These are phyloP conservation scores for Stachybotrys chlorohalonatus DNA, from an alignment of 2,329 filamentous ascomycete genomes.

Conservation along the genomic window DNA sequence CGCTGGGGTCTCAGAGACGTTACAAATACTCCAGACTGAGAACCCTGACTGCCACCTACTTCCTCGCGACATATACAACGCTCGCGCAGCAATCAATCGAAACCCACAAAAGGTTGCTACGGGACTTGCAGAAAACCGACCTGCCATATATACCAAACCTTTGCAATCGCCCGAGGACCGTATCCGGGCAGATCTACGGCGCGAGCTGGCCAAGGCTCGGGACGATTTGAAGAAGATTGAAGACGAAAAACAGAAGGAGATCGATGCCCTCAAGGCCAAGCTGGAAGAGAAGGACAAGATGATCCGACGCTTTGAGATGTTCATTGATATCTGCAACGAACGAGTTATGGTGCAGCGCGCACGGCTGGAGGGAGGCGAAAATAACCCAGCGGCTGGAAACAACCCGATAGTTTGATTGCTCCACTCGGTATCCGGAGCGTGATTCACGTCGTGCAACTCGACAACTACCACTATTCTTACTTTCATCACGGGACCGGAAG, in stretches of 20 bases:
- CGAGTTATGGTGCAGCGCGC: conserved; percentile 53
- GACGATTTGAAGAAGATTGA: conserved; percentile 47
- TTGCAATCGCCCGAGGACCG: conserved; percentile 54
- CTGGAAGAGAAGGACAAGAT: conserved; percentile 54
- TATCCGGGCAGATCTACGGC: conserved; percentile 51
- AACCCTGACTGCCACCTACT: conserved; percentile 55
- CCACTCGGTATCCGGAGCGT: conserved; percentile 5
- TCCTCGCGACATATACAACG: conserved; percentile 59
- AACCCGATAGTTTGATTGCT: conserved; percentile 13
- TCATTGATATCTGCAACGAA: conserved; percentile 61
- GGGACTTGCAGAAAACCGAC: conserved; percentile 50
- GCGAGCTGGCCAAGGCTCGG: conserved; percentile 48
- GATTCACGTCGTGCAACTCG: conserved; percentile 2
- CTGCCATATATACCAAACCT: conserved; percentile 59
- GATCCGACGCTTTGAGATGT: conserved; percentile 58
- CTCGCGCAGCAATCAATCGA: conserved; percentile 56
- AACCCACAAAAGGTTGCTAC: conserved; percentile 54
- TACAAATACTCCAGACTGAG: conserved; percentile 55
- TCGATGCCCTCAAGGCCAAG: conserved; percentile 48
- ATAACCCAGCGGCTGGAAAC: conserved; percentile 12
- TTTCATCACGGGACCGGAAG: background rate
- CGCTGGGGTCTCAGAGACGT: conserved; percentile 55
- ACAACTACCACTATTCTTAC: background rate
- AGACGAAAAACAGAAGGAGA: conserved; percentile 47
- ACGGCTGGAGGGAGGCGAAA: conserved; percentile 11